Conservation (phyloP, 2,329 filamentous ascomycete genomes). For the Xylaria sp. region DNA sequence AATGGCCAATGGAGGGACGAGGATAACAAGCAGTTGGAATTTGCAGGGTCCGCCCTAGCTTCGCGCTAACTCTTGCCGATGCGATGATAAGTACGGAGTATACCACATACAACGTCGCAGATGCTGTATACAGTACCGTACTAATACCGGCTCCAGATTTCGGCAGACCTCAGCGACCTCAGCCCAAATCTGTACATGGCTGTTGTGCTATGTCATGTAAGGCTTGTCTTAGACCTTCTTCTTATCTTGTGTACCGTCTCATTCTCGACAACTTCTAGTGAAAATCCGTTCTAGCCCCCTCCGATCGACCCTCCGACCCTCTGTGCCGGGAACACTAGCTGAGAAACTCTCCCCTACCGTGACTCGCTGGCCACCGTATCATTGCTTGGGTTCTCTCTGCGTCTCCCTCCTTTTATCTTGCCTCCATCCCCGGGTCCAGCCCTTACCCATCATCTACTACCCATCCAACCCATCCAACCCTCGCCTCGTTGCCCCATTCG, state of each 20-base stretch:
- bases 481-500: neutral
- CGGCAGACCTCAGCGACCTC: neutral
- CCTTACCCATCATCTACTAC: neutral
- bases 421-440: neutral
- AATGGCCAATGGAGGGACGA: slow-evolving; percentile 22
- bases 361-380: neutral
- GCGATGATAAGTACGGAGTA: neutral
- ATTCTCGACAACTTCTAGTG: slow-evolving; percentile 21
- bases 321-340: slow-evolving; percentile 9
- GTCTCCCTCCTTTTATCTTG: neutral
- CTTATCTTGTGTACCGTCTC: slow-evolving; percentile 32
- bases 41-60: slow-evolving; percentile 24
- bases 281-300: slow-evolving; percentile 14
- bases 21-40: slow-evolving; percentile 23
- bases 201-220: slow-evolving; percentile 11
- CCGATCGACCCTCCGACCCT: neutral
- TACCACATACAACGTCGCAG: neutral
- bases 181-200: neutral
- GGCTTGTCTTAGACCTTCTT: slow-evolving; percentile 5
- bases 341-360: neutral
- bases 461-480: no score
- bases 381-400: neutral
- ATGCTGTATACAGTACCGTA: neutral
- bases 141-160: slow-evolving; percentile 17
- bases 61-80: slow-evolving; percentile 30